Conservation (phyloP, 768 basidiomycete genomes). For the Collybia sp. region DNA sequence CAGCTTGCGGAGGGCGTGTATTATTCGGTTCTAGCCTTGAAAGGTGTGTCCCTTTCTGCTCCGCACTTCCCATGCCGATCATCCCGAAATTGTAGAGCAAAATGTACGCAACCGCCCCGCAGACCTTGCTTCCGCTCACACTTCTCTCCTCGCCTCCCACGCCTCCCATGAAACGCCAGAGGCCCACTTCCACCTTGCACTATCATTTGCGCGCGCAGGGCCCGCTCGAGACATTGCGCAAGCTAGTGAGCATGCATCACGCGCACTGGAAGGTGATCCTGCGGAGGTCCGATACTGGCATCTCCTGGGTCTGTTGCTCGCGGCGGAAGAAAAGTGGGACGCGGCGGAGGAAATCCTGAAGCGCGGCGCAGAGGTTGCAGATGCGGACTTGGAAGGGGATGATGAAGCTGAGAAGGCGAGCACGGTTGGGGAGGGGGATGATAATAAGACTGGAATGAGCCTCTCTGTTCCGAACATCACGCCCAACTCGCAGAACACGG, state of each 20-base stretch:
- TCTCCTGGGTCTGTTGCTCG: conserved; percentile 78
- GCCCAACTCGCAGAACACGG: too few relatives aligned
- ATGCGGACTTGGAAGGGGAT: conserved; percentile 4
- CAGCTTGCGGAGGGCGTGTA: conserved; percentile 72
- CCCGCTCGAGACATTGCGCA: conserved; percentile 59
- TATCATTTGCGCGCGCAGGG: conserved; percentile 64
- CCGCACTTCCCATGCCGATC: neutral
- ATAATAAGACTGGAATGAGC: neutral
- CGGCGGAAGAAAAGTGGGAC: conserved; percentile 72
- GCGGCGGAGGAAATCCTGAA: conserved; percentile 76
- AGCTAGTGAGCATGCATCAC: conserved; percentile 62
- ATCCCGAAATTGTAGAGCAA: conserved; percentile 57
- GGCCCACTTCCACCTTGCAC: conserved; percentile 76
- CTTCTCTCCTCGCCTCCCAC: conserved; percentile 44
- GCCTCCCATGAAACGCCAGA: conserved; percentile 44
- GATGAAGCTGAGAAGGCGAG: conserved; percentile 12
- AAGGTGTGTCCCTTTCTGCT: conserved; percentile 40
- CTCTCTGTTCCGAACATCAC: too few relatives aligned
- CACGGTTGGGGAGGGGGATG: conserved; percentile 10
- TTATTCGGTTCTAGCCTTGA: conserved; percentile 60
- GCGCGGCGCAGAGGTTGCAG: conserved; percentile 56
- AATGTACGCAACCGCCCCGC: conserved; percentile 56
- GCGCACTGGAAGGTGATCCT: conserved; percentile 69
- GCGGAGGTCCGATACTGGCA: conserved; percentile 80
- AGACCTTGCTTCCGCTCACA: conserved; percentile 55